A percentile compares a stretch with the other conserved stretches of the same genome.
These are phyloP conservation scores for Aspergillus sp. DNA, from an alignment of 2,329 filamentous ascomycete genomes.

Conservation along the genomic window DNA sequence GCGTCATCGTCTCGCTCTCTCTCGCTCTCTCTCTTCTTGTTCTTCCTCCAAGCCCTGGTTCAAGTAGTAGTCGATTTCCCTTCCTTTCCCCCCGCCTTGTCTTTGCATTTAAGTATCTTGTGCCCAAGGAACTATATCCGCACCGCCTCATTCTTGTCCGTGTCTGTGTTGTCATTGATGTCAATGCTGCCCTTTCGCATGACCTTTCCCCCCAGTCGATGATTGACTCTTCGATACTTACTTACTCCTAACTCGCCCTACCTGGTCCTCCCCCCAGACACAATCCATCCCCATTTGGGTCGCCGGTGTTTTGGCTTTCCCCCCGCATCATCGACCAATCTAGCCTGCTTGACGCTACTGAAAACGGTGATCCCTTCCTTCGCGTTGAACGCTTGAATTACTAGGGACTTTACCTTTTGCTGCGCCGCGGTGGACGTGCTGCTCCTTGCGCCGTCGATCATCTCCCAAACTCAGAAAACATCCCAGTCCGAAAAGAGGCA, in stretches of 20 bases:
- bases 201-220: neutral
- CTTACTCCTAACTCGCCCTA: neutral
- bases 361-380: slow-evolving; percentile 14
- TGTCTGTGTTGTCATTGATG: slow-evolving; percentile 15
- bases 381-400: neutral
- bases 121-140: slow-evolving; percentile 18
- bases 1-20: slow-evolving; percentile 15
- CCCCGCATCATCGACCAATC: slow-evolving; percentile 21
- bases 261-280: neutral
- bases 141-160: slow-evolving; percentile 23
- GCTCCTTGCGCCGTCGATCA: slow-evolving; percentile 30
- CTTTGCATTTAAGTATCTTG: slow-evolving; percentile 8
- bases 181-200: slow-evolving; percentile 3
- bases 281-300: neutral
- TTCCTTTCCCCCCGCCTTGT: neutral
- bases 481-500: slow-evolving; percentile 8
- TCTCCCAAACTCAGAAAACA: slow-evolving; percentile 21
- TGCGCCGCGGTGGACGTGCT: slow-evolving; percentile 6
- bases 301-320: slow-evolving; percentile 4
- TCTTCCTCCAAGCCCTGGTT: neutral
- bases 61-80: neutral
- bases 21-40: neutral
- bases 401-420: neutral
- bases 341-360: slow-evolving; percentile 12
- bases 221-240: neutral